Evolutionary conservation across 2,329 filamentous ascomycete genomes (phyloP).

Genomic region (Phialemoniopsis sp.): DNA sequence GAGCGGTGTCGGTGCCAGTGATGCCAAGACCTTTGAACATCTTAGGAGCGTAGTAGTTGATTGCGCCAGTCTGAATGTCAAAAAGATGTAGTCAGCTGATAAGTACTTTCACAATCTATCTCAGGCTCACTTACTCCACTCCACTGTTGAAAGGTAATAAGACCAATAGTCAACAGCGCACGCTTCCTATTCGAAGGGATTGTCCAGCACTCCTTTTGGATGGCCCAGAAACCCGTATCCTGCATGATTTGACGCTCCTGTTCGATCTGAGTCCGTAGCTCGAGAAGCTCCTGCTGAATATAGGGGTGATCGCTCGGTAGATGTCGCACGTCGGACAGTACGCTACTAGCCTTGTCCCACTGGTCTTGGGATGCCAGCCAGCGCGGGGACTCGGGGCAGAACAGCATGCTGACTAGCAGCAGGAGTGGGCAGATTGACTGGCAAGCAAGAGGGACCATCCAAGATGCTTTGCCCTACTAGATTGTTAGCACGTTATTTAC

Average conservation of each 20-base stretch:
- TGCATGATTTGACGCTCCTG: slow-evolving; percentile 11
- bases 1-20: slow-evolving; percentile 39
- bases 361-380: slow-evolving; percentile 59
- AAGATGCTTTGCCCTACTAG: too few relatives aligned
- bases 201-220: slow-evolving; percentile 10
- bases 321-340: slow-evolving; percentile 27
- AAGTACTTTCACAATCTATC: too few relatives aligned
- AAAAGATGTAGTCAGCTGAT: too few relatives aligned
- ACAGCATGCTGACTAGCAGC: slow-evolving; percentile 51
- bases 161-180: slow-evolving; percentile 32
- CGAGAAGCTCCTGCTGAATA: slow-evolving; percentile 18
- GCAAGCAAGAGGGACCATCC: slow-evolving; percentile 52
- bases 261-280: slow-evolving; percentile 15
- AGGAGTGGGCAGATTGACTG: slow-evolving; percentile 57
- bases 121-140: slow-evolving; percentile 18
- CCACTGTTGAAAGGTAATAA: slow-evolving; percentile 67
- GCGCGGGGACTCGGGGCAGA: slow-evolving; percentile 59
- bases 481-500: too few relatives aligned
- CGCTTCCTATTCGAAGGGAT: slow-evolving; percentile 4
- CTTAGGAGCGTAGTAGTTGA: slow-evolving; percentile 17
- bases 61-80: slow-evolving; percentile 7
- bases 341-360: slow-evolving; percentile 54
- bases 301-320: slow-evolving; percentile 26
- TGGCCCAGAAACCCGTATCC: slow-evolving; percentile 6
- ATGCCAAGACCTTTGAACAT: slow-evolving; percentile 21